These are phyloP conservation scores for Primulina tabacum DNA, from an alignment of 257 asterid genomes.

Conservation along the genomic window DNA sequence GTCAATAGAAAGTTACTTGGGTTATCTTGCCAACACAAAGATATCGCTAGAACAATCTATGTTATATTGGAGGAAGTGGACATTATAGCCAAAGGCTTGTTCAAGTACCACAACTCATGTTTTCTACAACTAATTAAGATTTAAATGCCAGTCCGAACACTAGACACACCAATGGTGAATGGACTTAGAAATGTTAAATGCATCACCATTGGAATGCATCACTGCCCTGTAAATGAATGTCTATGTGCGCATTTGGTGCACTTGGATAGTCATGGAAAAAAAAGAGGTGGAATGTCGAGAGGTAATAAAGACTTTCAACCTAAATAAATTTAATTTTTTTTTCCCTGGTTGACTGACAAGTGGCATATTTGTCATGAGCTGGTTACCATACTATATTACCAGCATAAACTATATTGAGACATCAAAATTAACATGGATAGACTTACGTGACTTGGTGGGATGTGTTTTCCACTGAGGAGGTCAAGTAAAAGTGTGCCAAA, in stretches of 20 bases:
- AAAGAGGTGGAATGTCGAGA: background rate
- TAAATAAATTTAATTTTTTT: too few species aligned
- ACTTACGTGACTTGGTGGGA: slow-evolving; percentile 38
- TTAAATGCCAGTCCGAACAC: background rate
- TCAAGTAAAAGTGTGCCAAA: slow-evolving; percentile 53
- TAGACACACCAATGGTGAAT: background rate
- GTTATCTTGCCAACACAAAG: background rate
- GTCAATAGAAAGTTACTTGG: background rate
- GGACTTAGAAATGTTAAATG: background rate
- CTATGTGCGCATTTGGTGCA: background rate
- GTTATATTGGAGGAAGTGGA: background rate
- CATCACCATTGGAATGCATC: background rate
- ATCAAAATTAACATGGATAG: background rate
- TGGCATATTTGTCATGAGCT: background rate
- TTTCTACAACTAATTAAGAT: background rate
- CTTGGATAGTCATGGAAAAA: background rate
- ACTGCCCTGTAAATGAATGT: background rate
- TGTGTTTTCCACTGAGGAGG: slow-evolving; percentile 43
- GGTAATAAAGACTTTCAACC: background rate
- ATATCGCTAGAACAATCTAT: background rate
- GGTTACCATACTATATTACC: background rate
- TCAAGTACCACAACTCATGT: background rate
- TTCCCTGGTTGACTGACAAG: background rate
- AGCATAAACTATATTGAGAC: background rate
- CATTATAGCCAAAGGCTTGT: background rate